Base-by-base conservation (phyloP, 495 filamentous ascomycete genomes). In the Cercophora samala region DNA sequence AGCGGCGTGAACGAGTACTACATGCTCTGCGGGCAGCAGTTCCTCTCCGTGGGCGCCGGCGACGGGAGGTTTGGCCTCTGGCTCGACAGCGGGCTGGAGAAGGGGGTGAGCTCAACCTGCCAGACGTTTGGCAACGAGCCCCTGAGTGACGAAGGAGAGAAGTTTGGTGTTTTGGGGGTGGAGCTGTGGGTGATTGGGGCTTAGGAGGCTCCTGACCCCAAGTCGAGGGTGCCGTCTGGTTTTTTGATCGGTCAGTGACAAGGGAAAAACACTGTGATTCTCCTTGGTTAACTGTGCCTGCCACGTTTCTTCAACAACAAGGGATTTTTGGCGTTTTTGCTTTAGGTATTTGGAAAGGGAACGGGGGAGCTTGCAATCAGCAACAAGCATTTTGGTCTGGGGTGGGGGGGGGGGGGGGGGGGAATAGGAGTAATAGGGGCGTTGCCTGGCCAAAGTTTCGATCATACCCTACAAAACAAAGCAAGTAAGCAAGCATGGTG, bases 1-100 rank as follows among this genome's bases (percentile, higher is more conserved):
- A 93, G 90, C 67, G 95, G 95, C 6, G 86, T 94, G 18, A 99
- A 99, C 77, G 95, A 98, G 76, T 97, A 97, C 75, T 89, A 95
- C 82, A 96, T 97, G 70, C 89, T 94, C 70, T 98, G 94, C 79
- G 92, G 97, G 75, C 82, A 85, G 24, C 86, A 87, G n/a, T 98
- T 89, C 74, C 76, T 99, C 54, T 93, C 89, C 73, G 79, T 97
- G 1, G 93, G 93, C 37, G 93, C 92, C 59, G 96, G 76, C 64
- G 94, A 97, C 74, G 94, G 96, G 13, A 90, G 88, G 68, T 98
- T 92, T 74, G 95, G 95, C 8, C 80, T 99, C 2, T 98, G 96
- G 95, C 82, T 99, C 6, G 91, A 98, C 75, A 89, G 91, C 58
- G 85, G 86, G n/a, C 84, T 99, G 58, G 93, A 93, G 74, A 90